phyloP scores from a whole-genome alignment of 31 red algal species.

The Asparagopsis taxiformis region DNA sequence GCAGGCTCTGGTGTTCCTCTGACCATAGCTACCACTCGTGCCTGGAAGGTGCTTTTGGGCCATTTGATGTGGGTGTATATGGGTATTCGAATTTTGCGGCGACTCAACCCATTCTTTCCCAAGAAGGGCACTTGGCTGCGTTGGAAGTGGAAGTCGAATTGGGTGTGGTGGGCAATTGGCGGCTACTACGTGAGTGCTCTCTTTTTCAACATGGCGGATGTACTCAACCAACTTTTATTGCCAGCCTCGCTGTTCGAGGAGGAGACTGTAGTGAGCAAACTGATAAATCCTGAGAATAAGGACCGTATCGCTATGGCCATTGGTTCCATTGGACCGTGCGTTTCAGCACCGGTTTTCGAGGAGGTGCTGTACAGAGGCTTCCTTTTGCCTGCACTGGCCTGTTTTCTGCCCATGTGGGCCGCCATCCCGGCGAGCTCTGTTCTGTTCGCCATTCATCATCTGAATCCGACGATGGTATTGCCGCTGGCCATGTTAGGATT shows the following conservation, averaged over 20 bases:
- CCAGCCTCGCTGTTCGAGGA: constrained; percentile 90
- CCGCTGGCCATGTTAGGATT: constrained; percentile 94
- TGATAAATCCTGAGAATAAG: constrained; percentile 98
- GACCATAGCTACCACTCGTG: constrained; percentile 89
- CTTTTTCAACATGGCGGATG: constrained; percentile 96
- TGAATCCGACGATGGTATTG: constrained; percentile 87
- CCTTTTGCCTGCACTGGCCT: constrained; percentile 84
- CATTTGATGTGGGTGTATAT: constrained; percentile 99
- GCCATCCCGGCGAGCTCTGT: constrained; percentile 93
- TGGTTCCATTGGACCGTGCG: constrained; percentile 93
- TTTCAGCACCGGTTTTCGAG: constrained; percentile 98
- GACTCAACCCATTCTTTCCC: constrained; percentile 97
- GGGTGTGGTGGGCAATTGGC: constrained; percentile 97
- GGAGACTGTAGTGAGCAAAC: constrained; percentile 97
- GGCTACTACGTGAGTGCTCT: constrained; percentile 93
- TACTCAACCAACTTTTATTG: constrained; percentile 90
- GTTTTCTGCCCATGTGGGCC: constrained; percentile 90
- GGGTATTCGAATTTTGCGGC: constrained; percentile 90
- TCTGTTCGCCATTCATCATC: constrained; percentile 95
- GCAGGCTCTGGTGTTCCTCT: constrained; percentile 86
- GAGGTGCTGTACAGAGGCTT: constrained; percentile 97
- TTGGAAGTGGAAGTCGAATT: constrained; percentile 83
- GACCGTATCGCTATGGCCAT: constrained; percentile 97
- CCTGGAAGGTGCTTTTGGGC: constrained; percentile 96
- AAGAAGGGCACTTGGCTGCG: constrained; percentile 86